A percentile compares a stretch with the other conserved stretches of the same genome.
Conservation (phyloP, 2,329 filamentous ascomycete genomes). For the Chaetomium olivaceum region DNA sequence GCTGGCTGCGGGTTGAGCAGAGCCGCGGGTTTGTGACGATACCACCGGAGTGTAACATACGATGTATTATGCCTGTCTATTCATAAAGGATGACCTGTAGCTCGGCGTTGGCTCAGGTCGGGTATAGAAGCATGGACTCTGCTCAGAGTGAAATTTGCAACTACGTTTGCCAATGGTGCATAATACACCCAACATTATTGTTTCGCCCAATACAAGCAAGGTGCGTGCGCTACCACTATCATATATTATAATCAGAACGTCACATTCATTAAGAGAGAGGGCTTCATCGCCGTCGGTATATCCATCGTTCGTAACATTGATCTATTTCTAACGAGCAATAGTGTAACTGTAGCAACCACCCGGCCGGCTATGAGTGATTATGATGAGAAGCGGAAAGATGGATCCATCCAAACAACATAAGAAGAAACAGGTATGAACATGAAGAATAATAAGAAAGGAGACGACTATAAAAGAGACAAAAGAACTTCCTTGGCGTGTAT, state of each 20-base stretch:
- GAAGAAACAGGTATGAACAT: conserved; percentile 25
- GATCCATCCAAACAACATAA: conserved; percentile 28
- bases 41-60: conserved; percentile 3
- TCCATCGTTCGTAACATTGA: conserved; percentile 7
- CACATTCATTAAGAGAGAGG: not conserved
- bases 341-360: conserved; percentile 16
- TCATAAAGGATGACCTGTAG: not conserved
- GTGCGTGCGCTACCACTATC: no score
- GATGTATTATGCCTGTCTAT: not conserved
- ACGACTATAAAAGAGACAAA: conserved; percentile 18
- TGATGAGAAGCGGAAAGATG: conserved; percentile 14
- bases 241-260: not conserved
- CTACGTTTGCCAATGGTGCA: not conserved
- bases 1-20: not conserved
- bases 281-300: not conserved
- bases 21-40: not conserved
- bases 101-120: not conserved
- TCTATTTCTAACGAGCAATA: conserved; percentile 20
- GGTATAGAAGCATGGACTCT: not conserved
- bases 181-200: not conserved
- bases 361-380: conserved; percentile 24
- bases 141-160: not conserved
- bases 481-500: conserved; percentile 20
- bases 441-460: not conserved
- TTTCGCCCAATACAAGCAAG: not conserved